phyloP scores from a whole-genome alignment of 176 grass and related monocot species.

The Phragmites australis region DNA sequence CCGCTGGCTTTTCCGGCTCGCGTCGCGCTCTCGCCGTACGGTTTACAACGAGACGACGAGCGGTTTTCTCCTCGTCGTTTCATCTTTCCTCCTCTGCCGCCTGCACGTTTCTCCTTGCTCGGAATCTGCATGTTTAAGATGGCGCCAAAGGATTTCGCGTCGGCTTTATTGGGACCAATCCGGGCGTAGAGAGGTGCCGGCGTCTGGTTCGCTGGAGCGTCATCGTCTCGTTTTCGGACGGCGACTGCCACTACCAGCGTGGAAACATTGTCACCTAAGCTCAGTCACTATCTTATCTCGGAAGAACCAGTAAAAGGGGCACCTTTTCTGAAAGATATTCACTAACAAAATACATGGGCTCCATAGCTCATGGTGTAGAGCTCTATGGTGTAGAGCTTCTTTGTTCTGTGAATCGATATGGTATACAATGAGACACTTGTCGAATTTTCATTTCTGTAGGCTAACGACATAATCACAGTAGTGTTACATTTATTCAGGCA shows the following conservation, averaged over 20 bases:
- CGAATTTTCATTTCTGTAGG: background rate
- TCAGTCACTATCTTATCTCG: constrained; percentile 32
- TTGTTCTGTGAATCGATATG: background rate
- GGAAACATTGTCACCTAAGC: constrained; percentile 5
- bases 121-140: background rate
- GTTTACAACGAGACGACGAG: background rate
- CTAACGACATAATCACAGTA: background rate
- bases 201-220: constrained; percentile 9
- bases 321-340: background rate
- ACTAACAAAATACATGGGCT: background rate
- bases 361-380: background rate
- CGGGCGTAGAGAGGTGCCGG: background rate
- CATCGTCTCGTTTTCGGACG: background rate
- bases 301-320: background rate
- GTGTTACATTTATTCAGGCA: constrained; percentile 27
- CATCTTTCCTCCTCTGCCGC: too few species aligned
- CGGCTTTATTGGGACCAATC: constrained; percentile 29
- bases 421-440: too few species aligned
- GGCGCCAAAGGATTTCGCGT: constrained; percentile 4
- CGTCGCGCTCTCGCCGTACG: background rate
- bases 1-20: background rate
- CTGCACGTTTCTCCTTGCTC: too few species aligned
- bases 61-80: background rate
- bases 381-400: background rate
- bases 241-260: background rate